Evolutionary conservation across 441 rosid genomes (phyloP).

Genomic region (Populus tomentosa): DNA sequence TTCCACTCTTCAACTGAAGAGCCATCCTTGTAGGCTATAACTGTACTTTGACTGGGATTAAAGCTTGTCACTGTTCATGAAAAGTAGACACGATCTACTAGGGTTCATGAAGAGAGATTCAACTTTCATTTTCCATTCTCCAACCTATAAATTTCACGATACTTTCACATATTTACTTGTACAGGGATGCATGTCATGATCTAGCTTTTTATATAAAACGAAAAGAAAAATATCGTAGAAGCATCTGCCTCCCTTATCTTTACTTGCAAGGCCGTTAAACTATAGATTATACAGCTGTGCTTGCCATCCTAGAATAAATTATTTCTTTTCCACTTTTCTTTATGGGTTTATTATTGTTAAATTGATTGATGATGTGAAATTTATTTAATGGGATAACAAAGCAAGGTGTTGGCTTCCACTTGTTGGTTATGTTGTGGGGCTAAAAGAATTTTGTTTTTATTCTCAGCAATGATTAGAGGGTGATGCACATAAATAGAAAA

Average conservation of each 20-base stretch:
- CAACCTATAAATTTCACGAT: not conserved
- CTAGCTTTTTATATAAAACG: not conserved
- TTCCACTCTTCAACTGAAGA: not conserved
- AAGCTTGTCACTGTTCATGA: not conserved
- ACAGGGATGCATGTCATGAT: no score
- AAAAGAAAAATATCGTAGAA: not conserved
- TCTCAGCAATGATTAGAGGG: slow-evolving; percentile 44
- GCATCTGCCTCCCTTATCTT: not conserved
- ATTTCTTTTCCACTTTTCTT: slow-evolving; percentile 30
- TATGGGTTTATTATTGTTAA: not conserved
- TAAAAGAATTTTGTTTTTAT: slow-evolving; percentile 34
- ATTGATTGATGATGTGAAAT: slow-evolving; percentile 16
- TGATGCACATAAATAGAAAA: slow-evolving; percentile 18
- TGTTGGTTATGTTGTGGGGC: slow-evolving; percentile 29
- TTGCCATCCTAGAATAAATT: not conserved
- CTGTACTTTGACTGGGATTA: not conserved
- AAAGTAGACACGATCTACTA: not conserved
- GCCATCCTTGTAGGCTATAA: not conserved
- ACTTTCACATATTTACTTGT: no score
- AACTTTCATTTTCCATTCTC: not conserved
- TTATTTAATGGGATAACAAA: slow-evolving; percentile 13
- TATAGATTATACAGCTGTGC: not conserved
- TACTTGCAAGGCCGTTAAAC: slow-evolving; percentile 14
- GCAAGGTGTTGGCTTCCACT: slow-evolving; percentile 36
- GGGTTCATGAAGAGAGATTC: not conserved